Conservation (phyloP, 495 filamentous ascomycete species). For the Aspergillus bridgeri region DNA sequence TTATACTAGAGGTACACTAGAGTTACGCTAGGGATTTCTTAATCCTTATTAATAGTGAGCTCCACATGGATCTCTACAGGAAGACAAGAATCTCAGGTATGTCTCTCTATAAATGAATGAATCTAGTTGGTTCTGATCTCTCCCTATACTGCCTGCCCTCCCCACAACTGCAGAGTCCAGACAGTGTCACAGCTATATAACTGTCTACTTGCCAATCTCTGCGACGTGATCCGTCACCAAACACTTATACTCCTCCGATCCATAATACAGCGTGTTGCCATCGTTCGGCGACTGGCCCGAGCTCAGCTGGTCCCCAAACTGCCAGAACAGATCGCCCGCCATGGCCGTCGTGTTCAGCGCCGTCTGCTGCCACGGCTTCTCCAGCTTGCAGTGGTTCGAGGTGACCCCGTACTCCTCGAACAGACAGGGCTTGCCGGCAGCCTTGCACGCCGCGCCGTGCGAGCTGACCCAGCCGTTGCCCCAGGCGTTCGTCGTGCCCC, state of each 20-base stretch:
- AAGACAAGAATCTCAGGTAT: too few relatives aligned
- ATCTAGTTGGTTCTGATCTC: too few relatives aligned
- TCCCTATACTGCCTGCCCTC: too few relatives aligned
- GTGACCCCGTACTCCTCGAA: slow-evolving; percentile 65
- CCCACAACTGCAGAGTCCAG: too few relatives aligned
- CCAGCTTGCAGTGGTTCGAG: slow-evolving; percentile 38
- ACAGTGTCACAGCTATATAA: too few relatives aligned
- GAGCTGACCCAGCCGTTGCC: slow-evolving; percentile 58
- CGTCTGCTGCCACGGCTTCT: slow-evolving; percentile 58
- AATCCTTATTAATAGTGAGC: too few relatives aligned
- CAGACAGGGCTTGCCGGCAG: slow-evolving; percentile 61
- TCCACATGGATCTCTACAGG: too few relatives aligned
- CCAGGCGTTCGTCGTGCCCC: slow-evolving; percentile 43
- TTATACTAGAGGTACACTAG: too few relatives aligned
- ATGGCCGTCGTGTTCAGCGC: slow-evolving; percentile 48
- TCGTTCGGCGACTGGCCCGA: slow-evolving; percentile 57
- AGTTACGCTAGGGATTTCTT: too few relatives aligned
- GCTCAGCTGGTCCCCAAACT: slow-evolving; percentile 56
- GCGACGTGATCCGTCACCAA: slow-evolving; percentile 58
- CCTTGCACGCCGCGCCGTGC: slow-evolving; percentile 53
- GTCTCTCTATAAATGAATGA: too few relatives aligned
- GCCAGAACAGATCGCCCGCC: slow-evolving; percentile 62
- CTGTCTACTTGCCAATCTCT: slow-evolving; percentile 28
- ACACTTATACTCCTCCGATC: slow-evolving; percentile 49
- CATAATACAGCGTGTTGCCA: slow-evolving; percentile 60